Conservation (phyloP, 306 rosid species). For the Betula pendula region DNA sequence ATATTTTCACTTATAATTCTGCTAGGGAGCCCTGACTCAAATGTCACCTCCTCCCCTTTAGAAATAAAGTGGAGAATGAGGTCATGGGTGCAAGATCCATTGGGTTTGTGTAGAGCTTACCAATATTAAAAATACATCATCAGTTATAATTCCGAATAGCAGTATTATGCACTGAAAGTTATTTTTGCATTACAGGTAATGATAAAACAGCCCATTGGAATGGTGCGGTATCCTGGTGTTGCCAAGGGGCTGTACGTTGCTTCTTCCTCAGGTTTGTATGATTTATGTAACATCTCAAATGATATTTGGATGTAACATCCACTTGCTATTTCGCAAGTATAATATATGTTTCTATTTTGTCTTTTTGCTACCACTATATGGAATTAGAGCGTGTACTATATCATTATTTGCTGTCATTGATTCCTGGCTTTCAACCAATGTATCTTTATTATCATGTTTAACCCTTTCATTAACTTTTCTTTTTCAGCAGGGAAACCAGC, state of each 20-base stretch:
- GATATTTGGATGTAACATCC: slow-evolving; percentile 3
- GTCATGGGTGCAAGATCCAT: background rate
- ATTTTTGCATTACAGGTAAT: slow-evolving; percentile 51
- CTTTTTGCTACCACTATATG: background rate
- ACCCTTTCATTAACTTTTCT: slow-evolving; percentile 5
- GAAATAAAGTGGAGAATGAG: background rate
- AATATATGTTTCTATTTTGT: slow-evolving; percentile 37
- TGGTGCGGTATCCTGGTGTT: slow-evolving; percentile 77
- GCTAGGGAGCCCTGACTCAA: background rate
- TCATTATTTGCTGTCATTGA: background rate
- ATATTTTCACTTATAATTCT: background rate
- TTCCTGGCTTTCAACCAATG: background rate
- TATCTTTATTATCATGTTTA: background rate
- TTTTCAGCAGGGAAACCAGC: slow-evolving; percentile 80
- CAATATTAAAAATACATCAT: background rate
- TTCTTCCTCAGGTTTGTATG: slow-evolving; percentile 39
- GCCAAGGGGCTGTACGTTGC: slow-evolving; percentile 58
- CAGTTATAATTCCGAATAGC: background rate
- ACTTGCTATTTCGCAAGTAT: slow-evolving; percentile 30
- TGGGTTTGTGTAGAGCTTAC: background rate
- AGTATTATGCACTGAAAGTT: slow-evolving; percentile 9
- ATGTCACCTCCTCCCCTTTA: background rate
- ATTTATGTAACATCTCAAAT: background rate
- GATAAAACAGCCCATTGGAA: slow-evolving; percentile 77
- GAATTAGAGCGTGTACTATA: background rate